These are phyloP conservation scores for Hirschioporus abietinus DNA, from an alignment of 768 basidiomycete species.

Conservation along the genomic window DNA sequence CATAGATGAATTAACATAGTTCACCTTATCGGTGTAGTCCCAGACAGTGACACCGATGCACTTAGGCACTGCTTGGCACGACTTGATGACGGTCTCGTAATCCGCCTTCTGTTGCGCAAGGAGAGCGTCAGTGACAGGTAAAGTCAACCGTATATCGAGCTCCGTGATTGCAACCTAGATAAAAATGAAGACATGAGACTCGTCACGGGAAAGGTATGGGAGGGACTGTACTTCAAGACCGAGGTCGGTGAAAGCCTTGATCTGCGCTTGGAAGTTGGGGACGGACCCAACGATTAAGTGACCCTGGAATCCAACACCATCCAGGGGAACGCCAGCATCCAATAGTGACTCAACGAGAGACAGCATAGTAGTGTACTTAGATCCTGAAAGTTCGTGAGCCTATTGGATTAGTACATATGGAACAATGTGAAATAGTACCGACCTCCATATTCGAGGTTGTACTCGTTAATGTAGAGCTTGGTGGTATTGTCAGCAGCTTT, in stretches of 20 bases:
- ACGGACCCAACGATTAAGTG: constrained; percentile 58
- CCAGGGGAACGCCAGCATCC: constrained; percentile 44
- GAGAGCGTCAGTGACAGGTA: constrained; percentile 7
- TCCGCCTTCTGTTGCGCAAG: constrained; percentile 11
- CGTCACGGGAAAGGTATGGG: background rate
- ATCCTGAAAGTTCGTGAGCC: constrained; percentile 14
- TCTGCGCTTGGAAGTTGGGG: constrained; percentile 41
- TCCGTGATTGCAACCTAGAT: constrained; percentile 13
- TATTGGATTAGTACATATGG: background rate
- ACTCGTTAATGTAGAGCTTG: constrained; percentile 30
- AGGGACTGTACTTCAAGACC: constrained; percentile 43
- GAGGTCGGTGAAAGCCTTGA: constrained; percentile 49
- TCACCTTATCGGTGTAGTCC: constrained; percentile 37
- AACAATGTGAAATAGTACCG: background rate
- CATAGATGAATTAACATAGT: background rate
- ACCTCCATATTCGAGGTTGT: constrained; percentile 22
- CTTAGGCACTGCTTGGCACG: constrained; percentile 22
- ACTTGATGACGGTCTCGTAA: constrained; percentile 14
- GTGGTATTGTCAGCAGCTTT: constrained; percentile 25
- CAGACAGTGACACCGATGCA: constrained; percentile 44
- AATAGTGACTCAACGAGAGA: constrained; percentile 47
- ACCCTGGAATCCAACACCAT: constrained; percentile 57
- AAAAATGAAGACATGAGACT: background rate
- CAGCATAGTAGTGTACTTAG: constrained; percentile 54
- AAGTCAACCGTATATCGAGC: constrained; percentile 12